phyloP scores from a whole-genome alignment of 2,329 filamentous ascomycete genomes.

The Colletotrichum viniferum region DNA sequence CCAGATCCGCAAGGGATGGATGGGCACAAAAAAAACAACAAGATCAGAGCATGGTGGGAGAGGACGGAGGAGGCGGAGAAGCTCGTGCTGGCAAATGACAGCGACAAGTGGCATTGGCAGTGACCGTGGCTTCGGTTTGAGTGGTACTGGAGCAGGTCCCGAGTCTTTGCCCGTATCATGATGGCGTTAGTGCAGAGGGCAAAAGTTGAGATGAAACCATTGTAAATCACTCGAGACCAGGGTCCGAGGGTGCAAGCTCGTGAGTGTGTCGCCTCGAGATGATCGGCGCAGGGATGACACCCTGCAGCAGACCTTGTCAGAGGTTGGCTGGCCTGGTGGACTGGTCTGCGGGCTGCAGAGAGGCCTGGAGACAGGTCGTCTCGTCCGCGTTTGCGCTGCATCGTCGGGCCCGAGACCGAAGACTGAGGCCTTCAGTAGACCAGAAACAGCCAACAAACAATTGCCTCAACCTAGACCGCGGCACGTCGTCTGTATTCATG shows the following conservation, averaged over 20 bases:
- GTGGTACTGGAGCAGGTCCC: constrained; percentile 6
- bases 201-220: constrained; percentile 22
- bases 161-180: constrained; percentile 15
- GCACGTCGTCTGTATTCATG: background rate
- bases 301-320: constrained; percentile 17
- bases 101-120: constrained; percentile 24
- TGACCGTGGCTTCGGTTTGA: background rate
- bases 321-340: constrained; percentile 6
- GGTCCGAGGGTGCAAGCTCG: constrained; percentile 13
- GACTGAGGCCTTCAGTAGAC: background rate
- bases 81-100: constrained; percentile 19
- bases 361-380: constrained; percentile 9
- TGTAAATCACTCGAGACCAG: constrained; percentile 23
- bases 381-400: background rate
- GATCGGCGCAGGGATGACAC: constrained; percentile 19
- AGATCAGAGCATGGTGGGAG: background rate
- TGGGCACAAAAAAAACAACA: background rate
- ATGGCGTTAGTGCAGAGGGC: constrained; percentile 9
- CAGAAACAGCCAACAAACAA: background rate
- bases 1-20: constrained; percentile 1
- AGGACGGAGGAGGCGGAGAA: background rate
- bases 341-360: background rate
- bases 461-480: background rate
- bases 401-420: background rate
- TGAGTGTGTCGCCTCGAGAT: constrained; percentile 3